phyloP scores from a whole-genome alignment of 331 rosid species.

The Saraca asoca region DNA sequence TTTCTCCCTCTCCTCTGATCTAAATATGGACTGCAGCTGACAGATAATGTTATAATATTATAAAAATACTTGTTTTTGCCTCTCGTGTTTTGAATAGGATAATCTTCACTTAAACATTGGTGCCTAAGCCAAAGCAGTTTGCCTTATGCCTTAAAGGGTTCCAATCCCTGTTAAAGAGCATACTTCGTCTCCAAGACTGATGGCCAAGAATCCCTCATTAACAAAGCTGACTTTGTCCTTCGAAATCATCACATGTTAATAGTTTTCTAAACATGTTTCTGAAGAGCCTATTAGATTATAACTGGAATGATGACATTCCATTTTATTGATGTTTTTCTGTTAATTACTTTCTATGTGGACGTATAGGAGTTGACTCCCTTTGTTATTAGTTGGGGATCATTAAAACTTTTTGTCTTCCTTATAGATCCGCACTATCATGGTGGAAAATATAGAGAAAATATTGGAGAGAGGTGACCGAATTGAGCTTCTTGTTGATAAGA shows the following conservation, averaged over 20 bases:
- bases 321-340: background rate
- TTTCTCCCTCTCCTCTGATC: conserved; percentile 1
- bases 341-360: background rate
- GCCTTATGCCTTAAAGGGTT: background rate
- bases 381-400: conserved; percentile 31
- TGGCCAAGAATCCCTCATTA: background rate
- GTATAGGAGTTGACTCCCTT: background rate
- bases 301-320: background rate
- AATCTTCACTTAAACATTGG: conserved; percentile 25
- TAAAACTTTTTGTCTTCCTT: conserved; percentile 31
- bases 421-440: conserved; percentile 92
- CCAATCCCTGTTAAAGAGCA: conserved; percentile 8
- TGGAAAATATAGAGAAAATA: conserved; percentile 91
- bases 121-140: conserved; percentile 4
- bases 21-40: conserved; percentile 16
- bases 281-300: conserved; percentile 15
- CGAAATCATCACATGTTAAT: conserved; percentile 18
- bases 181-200: background rate
- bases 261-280: conserved; percentile 24
- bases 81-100: conserved; percentile 2
- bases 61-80: background rate
- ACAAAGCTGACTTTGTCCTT: conserved; percentile 13
- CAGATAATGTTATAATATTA: conserved; percentile 10
- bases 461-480: conserved; percentile 96
- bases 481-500: conserved; percentile 95